Base-by-base conservation (phyloP, 352 stramenopile genomes). In the Blastocystis sp. region DNA sequence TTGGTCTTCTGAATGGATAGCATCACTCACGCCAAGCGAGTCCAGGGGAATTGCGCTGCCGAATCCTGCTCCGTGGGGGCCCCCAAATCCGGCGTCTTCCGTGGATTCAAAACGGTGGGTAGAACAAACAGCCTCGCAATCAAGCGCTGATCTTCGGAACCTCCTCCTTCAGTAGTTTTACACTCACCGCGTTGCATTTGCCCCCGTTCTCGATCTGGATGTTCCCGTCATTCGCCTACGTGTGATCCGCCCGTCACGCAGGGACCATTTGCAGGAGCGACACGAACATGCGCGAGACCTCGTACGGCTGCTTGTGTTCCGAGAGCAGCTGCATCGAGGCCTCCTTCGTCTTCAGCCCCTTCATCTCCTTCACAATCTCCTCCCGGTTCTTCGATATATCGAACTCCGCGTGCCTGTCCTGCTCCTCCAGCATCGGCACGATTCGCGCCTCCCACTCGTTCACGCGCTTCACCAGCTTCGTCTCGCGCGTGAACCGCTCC, bases 231-330 rank as follows among this genome's bases (percentile, higher is more conserved):
- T 76, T 76, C n/a, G 66, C 66, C 66, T 76, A 76, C 21, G 2
- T 0, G 14, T 76, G 6, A 76, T 21, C 24, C 66, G 14, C 66
- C 54, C 38, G 9, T 0, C 21, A 17, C 21, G 38, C 24, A 28
- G 14, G 0, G 43, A 64, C 69, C 69, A 79, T 79, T 14, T 79
- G 69, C 28, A 79, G 57, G 21, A 79, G 42, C 21, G 69, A 79
- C 7, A 79, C 69, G 38, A 79, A 79, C 69, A 79, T 79, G 57
- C 69, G 19, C 24, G 69, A 79, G 19, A 79, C 69, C 24, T 79
- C 69, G 40, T 65, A 61, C 19, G 69, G 69, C 24, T 79, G 19
- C 60, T 24, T 61, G 2, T 79, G 43, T 42, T 48, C 17, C 0
- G 69, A 45, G 11, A 79, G n/a, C 24, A 62, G 40, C 11, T 11